A percentile compares a stretch with the other conserved stretches of the same genome.
phyloP scores from a whole-genome alignment of 305 asterid genomes.

The Lippia alba region DNA sequence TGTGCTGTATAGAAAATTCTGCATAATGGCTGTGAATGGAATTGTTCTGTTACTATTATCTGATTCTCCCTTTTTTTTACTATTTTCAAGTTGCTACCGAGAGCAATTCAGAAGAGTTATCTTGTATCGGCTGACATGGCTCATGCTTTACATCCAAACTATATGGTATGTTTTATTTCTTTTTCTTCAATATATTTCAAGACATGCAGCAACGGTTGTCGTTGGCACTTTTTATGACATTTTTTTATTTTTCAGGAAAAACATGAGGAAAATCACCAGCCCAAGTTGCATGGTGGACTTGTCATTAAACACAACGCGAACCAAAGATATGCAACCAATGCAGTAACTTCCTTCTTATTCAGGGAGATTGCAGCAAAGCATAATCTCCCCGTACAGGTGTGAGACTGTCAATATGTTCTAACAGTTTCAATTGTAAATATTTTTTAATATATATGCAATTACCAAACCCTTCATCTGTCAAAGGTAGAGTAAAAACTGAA shows the following conservation, averaged over 20 bases:
- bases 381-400: constrained; percentile 84
- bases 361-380: constrained; percentile 82
- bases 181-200: constrained; percentile 12
- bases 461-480: neutral
- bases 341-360: constrained; percentile 84
- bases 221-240: neutral
- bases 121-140: constrained; percentile 99
- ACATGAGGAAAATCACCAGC: constrained; percentile 97
- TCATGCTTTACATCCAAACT: constrained; percentile 96
- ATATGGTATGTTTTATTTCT: constrained; percentile 57
- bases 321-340: constrained; percentile 70
- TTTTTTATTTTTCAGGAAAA: constrained; percentile 61
- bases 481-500: too few relatives aligned
- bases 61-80: constrained; percentile 17
- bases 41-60: neutral
- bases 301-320: constrained; percentile 86
- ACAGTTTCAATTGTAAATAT: neutral
- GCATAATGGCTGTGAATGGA: neutral
- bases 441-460: neutral
- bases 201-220: neutral
- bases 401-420: constrained; percentile 12
- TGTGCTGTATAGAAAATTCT: neutral
- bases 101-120: constrained; percentile 88
- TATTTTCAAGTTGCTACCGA: constrained; percentile 59
- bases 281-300: constrained; percentile 92